Evolutionary conservation across 768 basidiomycete species (phyloP).

Genomic region (Cyathus striatus): DNA sequence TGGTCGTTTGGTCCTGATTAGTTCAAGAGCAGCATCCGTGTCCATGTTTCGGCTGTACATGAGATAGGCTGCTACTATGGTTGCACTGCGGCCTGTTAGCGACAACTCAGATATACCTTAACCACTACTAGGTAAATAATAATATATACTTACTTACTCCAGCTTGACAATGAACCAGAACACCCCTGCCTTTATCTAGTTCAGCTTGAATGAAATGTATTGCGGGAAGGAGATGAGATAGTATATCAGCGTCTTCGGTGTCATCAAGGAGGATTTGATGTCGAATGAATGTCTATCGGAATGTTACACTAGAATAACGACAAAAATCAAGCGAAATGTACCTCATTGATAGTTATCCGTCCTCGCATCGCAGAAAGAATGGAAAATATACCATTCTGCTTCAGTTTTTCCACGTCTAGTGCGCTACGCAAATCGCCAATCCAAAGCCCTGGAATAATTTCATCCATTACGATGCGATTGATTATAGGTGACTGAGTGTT

Average conservation of each 20-base stretch:
- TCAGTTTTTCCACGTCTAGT: conserved; percentile 53
- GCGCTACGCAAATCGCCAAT: conserved; percentile 78
- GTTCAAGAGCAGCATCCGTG: conserved; percentile 56
- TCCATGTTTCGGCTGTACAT: conserved; percentile 68
- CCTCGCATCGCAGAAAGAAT: conserved; percentile 73
- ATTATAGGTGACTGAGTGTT: neutral
- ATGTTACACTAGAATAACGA: neutral
- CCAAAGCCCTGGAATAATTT: conserved; percentile 79
- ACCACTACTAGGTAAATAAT: neutral
- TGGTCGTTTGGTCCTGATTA: conserved; percentile 65
- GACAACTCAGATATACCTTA: conserved; percentile 4
- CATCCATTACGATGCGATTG: conserved; percentile 48
- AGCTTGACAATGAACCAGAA: conserved; percentile 88
- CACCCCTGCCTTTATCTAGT: conserved; percentile 66
- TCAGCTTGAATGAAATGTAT: conserved; percentile 83
- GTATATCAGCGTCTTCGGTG: conserved; percentile 68
- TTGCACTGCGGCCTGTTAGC: conserved; percentile 68
- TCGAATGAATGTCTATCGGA: conserved; percentile 65
- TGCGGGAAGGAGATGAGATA: conserved; percentile 71
- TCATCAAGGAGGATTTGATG: conserved; percentile 80
- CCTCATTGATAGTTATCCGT: conserved; percentile 59
- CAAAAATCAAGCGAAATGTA: conserved; percentile 24
- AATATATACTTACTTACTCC: conserved; percentile 65
- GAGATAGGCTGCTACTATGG: conserved; percentile 83
- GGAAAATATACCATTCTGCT: conserved; percentile 68